Evolutionary conservation across 495 filamentous ascomycete species (phyloP), one percentile per base, ranked within the genome.

Genomic region (Xylaria curta): DNA sequence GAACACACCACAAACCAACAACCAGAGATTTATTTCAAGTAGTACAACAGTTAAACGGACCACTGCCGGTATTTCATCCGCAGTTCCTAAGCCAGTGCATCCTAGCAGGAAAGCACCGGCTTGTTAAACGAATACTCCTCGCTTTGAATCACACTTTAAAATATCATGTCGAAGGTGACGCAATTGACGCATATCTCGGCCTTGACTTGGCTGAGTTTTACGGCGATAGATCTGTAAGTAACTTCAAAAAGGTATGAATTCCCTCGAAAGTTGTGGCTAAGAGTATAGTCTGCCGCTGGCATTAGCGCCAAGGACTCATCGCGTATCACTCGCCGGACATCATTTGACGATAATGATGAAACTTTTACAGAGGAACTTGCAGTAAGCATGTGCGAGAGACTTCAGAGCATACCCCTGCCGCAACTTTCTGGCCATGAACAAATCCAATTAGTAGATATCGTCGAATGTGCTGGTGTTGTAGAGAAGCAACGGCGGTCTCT

Each of bases 51-150:
- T 81, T 98, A 49, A 98, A 98, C 76, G 93, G 93, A 0, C 93
- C 94, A 19, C 83, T 98, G 40, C 95, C 97, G 6, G 88, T 97
- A 9, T 99, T 95, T 76, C 96, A 99, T 74, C 97, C 97, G 9
- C 94, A 97, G 75, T 94, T 97, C 72, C 79, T 99, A 9, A 90
- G 91, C 69, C 94, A 98, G 78, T 94, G 93, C 73, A 95, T 97
- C 33, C 85, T 97, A 8, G 85, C 91, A 24, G 95, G 94, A 3
- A 97, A 97, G 78, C 88, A 87, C 40, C 79, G 77, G 21, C 76
- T 95, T 10, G 95, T 95, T 24, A 91, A 95, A 75, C 85, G 85
- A 17, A 89, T 98, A 8, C 78, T 98, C 65, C 81, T 92, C 71
- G 89, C 86, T 33, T 83, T 99, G n/a, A 87, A 91, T 73, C 89